phyloP scores from a whole-genome alignment of 257 asterid species.

The Solanum bukasovii region DNA sequence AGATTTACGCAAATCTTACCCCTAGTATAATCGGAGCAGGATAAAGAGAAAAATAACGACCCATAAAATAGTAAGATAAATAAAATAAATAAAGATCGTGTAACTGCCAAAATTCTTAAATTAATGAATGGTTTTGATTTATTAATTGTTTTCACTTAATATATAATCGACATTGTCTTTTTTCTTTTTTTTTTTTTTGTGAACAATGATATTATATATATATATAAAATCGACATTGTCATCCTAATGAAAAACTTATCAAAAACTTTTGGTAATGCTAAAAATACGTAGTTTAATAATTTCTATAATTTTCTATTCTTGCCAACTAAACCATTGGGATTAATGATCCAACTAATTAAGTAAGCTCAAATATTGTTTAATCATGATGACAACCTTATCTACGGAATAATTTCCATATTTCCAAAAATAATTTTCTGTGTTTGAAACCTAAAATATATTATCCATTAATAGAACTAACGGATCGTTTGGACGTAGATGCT shows the following conservation, averaged over 20 bases:
- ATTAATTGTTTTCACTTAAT: not conserved
- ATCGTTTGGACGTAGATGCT: not conserved
- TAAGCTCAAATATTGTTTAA: not conserved
- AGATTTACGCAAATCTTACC: not conserved
- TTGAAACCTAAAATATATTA: not conserved
- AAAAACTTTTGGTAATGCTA: not conserved
- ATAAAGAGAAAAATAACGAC: not conserved
- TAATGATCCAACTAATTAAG: not conserved
- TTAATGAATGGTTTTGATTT: not conserved
- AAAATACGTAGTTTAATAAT: not conserved
- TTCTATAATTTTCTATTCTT: not conserved
- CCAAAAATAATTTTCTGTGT: not conserved
- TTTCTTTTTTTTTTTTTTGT: too few relatives aligned
- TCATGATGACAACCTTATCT: not conserved
- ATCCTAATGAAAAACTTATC: not conserved
- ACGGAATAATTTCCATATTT: not conserved
- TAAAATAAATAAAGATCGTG: not conserved
- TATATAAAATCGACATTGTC: not conserved
- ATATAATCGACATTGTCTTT: not conserved
- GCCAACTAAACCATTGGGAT: not conserved
- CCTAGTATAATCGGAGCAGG: not conserved
- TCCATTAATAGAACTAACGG: not conserved
- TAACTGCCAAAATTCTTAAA: not conserved
- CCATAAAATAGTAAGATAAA: not conserved
- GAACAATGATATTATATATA: too few relatives aligned